Conservation (phyloP, 495 filamentous ascomycete species). For the Penicillium bialowiezense region DNA sequence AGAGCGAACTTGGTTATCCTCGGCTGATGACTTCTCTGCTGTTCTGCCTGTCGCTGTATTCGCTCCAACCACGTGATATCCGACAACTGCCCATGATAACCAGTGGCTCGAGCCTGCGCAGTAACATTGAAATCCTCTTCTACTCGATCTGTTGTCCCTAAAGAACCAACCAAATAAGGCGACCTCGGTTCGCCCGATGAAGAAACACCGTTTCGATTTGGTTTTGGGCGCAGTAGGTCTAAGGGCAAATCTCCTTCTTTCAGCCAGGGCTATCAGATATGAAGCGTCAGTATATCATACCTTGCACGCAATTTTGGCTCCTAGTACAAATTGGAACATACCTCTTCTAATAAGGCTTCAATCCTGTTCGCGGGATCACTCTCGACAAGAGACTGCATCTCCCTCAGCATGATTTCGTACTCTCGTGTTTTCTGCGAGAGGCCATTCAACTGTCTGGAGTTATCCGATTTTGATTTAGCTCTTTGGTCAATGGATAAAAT, state of each 20-base stretch:
- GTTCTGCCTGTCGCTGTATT: constrained; percentile 35
- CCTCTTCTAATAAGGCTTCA: constrained; percentile 39
- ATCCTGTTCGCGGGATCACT: constrained; percentile 35
- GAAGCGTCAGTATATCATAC: too few species aligned
- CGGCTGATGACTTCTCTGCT: constrained; percentile 30
- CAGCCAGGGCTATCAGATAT: too few species aligned
- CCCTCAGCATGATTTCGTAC: constrained; percentile 47
- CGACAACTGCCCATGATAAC: constrained; percentile 65
- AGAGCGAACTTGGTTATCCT: constrained; percentile 29
- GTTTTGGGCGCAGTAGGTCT: too few species aligned
- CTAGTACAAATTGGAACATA: constrained; percentile 22
- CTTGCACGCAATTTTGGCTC: too few species aligned
- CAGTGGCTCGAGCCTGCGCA: constrained; percentile 49
- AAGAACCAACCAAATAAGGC: constrained; percentile 57
- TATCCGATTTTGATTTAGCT: too few species aligned
- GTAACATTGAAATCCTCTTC: constrained; percentile 58
- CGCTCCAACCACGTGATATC: constrained; percentile 62
- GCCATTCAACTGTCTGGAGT: constrained; percentile 29
- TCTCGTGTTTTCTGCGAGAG: constrained; percentile 48
- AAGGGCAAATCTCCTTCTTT: too few species aligned
- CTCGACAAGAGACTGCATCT: constrained; percentile 33
- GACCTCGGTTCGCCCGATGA: constrained; percentile 22
- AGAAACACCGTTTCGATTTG: too few species aligned
- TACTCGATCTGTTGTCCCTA: constrained; percentile 56
- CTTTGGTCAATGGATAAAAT: too few species aligned